Base-by-base conservation (phyloP, 1,284 basidiomycete species). In the Cryptococcus depauperatus region DNA sequence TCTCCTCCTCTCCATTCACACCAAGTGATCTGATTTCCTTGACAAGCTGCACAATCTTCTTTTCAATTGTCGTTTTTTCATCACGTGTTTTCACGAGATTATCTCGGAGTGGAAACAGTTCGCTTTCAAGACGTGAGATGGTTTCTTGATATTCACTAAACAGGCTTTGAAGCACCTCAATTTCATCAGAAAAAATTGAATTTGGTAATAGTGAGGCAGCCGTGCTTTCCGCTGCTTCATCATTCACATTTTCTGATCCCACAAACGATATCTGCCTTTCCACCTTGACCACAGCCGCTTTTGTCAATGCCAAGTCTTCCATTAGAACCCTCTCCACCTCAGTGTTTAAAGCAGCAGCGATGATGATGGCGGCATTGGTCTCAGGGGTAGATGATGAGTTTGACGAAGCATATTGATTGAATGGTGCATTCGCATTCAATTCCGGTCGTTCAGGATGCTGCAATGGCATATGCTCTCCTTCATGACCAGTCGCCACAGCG, bases 311-410 rank as follows among this genome's bases (percentile, higher is more conserved):
- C 9, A 66, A 39, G 25, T 68, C 66, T 19, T 66, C 63, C 26
- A 58, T 57, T 11, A 68, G 45, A 14, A 57, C 41, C 41, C 57
- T 52, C 46, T 66, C 64, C 47, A 66, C 61, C 46, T 68, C 66
- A 21, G 57, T 50, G 43, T 62, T 63, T 48, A 66, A 51, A 3
- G 59, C 57, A 1, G 61, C 54, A 2, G 64, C 58, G 11, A 52
- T 23, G n/a, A 43, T 44, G 19, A 42, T 41, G 7, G 44, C 37
- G 4, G 50, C 43, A 32, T 48, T 52, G 18, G 47, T 28, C 5
- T 32, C 43, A 5, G 33, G 30, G 4, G 16, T 16, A 9, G 28
- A 16, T 7, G 22, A 16, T 30, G 29, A 16, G 29, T 13, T 30
- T 13, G 29, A 30, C 29, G 2, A 3, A 16, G 11, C 16, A 3